phyloP scores from a whole-genome alignment of 805 yeast genomes.

The Helenozyma baotianmanensis region DNA sequence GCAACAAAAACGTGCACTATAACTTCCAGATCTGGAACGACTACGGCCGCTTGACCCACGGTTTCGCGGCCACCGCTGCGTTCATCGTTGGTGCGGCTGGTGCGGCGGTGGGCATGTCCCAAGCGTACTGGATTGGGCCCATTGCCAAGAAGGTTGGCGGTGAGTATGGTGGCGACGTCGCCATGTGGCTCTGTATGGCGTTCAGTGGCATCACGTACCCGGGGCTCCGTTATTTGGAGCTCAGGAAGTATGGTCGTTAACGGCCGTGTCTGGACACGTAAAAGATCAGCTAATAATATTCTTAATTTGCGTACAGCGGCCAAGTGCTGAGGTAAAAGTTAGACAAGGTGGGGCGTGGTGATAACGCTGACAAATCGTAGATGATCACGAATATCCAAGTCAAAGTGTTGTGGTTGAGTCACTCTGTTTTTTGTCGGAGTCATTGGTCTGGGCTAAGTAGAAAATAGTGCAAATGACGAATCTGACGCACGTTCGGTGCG shows the following conservation, averaged over 20 bases:
- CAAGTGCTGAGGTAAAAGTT: too few species aligned
- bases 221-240: slow-evolving; percentile 57
- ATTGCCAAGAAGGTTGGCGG: slow-evolving; percentile 55
- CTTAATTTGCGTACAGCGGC: too few species aligned
- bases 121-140: slow-evolving; percentile 78
- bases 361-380: too few species aligned
- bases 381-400: too few species aligned
- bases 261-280: neutral
- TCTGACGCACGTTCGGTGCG: too few species aligned
- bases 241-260: slow-evolving; percentile 40
- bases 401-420: too few species aligned
- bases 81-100: slow-evolving; percentile 73
- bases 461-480: too few species aligned
- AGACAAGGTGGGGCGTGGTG: too few species aligned
- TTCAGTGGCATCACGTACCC: slow-evolving; percentile 67
- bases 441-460: too few species aligned
- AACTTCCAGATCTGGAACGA: slow-evolving; percentile 57
- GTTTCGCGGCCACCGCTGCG: slow-evolving; percentile 64
- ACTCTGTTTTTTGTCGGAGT: too few species aligned
- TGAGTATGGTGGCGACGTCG: slow-evolving; percentile 71
- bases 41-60: slow-evolving; percentile 53
- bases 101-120: slow-evolving; percentile 84
- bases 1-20: slow-evolving; percentile 10
- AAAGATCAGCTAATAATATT: too few species aligned
- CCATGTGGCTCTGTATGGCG: slow-evolving; percentile 74